A percentile compares a stretch with the other conserved stretches of the same genome.
These are phyloP conservation scores for Mortierella sp. DNA, from an alignment of 371 early-diverging fungal genomes.

Conservation along the genomic window DNA sequence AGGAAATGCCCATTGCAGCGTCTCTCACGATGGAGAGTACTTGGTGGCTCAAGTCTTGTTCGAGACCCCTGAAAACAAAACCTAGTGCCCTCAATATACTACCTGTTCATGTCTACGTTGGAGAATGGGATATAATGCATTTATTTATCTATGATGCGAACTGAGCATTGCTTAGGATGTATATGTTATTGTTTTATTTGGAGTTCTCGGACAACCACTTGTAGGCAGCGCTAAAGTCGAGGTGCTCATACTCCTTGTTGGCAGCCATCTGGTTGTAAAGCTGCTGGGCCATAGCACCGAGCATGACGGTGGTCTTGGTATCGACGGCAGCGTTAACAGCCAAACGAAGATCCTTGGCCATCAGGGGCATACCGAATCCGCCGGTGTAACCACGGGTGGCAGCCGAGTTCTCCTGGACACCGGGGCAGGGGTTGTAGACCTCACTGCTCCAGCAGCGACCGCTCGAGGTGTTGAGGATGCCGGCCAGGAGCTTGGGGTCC, in stretches of 20 bases:
- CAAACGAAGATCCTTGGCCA: slow-evolving; percentile 95
- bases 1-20: slow-evolving; percentile 64
- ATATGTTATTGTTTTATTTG: slow-evolving; percentile 12
- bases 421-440: slow-evolving; percentile 93
- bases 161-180: background rate
- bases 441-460: slow-evolving; percentile 96
- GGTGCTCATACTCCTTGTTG: slow-evolving; percentile 66
- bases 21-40: slow-evolving; percentile 79
- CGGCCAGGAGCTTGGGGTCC: slow-evolving; percentile 87
- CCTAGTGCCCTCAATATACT: too few relatives aligned
- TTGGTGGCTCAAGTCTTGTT: slow-evolving; percentile 73
- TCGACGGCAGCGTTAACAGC: slow-evolving; percentile 91
- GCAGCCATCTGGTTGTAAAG: slow-evolving; percentile 80
- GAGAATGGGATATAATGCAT: background rate
- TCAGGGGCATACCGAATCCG: slow-evolving; percentile 91
- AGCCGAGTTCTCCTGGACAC: slow-evolving; percentile 86
- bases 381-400: slow-evolving; percentile 89
- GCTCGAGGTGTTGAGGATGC: slow-evolving; percentile 89
- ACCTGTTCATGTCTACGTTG: too few relatives aligned
- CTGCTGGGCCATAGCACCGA: slow-evolving; percentile 85
- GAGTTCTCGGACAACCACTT: slow-evolving; percentile 68
- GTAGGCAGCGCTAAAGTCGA: slow-evolving; percentile 86
- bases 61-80: slow-evolving; percentile 58
- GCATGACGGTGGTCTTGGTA: slow-evolving; percentile 74
- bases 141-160: background rate